A percentile compares a stretch with the other conserved stretches of the same genome.
Conservation (phyloP, 106 monocot species). For the Posidonia australis region DNA sequence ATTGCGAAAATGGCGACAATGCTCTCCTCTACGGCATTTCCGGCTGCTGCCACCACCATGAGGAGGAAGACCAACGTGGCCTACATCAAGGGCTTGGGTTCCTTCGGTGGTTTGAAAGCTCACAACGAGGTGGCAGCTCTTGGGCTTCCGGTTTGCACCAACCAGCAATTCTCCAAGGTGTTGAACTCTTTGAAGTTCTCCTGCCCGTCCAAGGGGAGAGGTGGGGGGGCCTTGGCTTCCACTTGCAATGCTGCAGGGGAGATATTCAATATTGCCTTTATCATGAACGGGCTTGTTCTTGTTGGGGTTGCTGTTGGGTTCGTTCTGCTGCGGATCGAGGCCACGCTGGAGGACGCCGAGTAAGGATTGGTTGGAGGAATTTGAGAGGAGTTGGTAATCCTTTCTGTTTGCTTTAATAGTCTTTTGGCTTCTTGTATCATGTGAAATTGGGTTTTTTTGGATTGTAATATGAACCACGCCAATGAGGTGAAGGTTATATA, state of each 20-base stretch:
- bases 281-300: constrained; percentile 61
- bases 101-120: constrained; percentile 35
- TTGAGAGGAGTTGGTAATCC: constrained; percentile 2
- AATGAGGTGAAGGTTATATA: neutral
- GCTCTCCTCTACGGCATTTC: constrained; percentile 1
- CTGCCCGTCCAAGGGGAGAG: neutral
- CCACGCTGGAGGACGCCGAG: constrained; percentile 37
- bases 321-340: constrained; percentile 53
- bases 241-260: constrained; percentile 43
- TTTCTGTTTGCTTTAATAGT: neutral
- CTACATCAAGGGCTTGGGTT: constrained; percentile 24
- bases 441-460: constrained; percentile 1
- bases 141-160: constrained; percentile 30
- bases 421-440: neutral
- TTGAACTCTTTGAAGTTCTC: constrained; percentile 19
- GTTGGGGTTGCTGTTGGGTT: constrained; percentile 69
- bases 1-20: neutral
- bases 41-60: constrained; percentile 1
- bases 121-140: constrained; percentile 22
- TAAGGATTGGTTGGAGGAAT: neutral
- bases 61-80: constrained; percentile 6
- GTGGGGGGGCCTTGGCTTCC: constrained; percentile 28
- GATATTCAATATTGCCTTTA: constrained; percentile 58
- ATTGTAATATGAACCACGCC: constrained; percentile 6
- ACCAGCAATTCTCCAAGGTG: constrained; percentile 32